Conservation (phyloP, 2,329 filamentous ascomycete genomes). For the Neofusicoccum sp. region DNA sequence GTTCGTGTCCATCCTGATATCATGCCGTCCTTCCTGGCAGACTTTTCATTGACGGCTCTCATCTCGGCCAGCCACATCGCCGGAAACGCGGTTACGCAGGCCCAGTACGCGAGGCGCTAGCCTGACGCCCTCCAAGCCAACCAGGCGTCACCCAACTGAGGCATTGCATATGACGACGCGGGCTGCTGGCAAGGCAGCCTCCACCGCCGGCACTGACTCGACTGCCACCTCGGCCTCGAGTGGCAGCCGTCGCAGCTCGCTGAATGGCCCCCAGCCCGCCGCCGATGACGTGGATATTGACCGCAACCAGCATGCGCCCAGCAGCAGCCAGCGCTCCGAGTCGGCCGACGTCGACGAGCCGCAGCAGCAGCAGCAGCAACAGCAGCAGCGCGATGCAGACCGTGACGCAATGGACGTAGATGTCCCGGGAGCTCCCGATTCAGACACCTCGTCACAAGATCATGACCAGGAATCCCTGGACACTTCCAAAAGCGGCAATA, state of each 20-base stretch:
- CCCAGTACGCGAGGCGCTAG: constrained; percentile 34
- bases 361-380: constrained; percentile 11
- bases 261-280: constrained; percentile 25
- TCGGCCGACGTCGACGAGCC: constrained; percentile 14
- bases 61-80: constrained; percentile 30
- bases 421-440: constrained; percentile 12
- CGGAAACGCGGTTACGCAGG: constrained; percentile 31
- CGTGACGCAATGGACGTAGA: constrained; percentile 4
- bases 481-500: constrained; percentile 17
- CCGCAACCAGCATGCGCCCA: not conserved
- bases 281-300: constrained; percentile 3
- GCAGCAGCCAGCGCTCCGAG: not conserved
- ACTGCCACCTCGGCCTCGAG: constrained; percentile 33
- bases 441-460: constrained; percentile 15
- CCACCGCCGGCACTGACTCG: constrained; percentile 34
- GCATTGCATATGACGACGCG: constrained; percentile 52
- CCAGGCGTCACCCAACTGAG: constrained; percentile 44
- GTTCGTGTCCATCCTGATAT: not conserved
- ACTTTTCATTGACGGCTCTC: constrained; percentile 12
- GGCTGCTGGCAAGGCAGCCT: constrained; percentile 40
- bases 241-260: constrained; percentile 41
- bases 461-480: constrained; percentile 14
- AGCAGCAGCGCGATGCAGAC: not conserved
- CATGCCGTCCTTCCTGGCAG: not conserved
- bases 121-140: constrained; percentile 33